Conservation (phyloP, 2,329 filamentous ascomycete species). For the Teratosphaeria nubilosa region DNA sequence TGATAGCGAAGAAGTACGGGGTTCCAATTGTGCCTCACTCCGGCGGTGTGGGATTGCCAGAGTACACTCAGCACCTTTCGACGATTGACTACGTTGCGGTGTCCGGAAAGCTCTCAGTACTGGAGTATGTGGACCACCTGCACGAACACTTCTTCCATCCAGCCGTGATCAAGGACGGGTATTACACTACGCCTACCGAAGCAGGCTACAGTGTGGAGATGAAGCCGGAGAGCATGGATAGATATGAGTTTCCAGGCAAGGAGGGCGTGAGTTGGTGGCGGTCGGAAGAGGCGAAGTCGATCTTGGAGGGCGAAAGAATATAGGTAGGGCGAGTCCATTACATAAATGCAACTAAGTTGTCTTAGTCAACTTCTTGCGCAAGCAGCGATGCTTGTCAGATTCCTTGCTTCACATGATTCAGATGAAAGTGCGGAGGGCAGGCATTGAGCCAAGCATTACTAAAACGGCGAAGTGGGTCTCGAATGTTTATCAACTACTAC, state of each 20-base stretch:
- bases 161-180: slow-evolving; percentile 68
- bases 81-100: slow-evolving; percentile 91
- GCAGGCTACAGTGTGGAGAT: slow-evolving; percentile 90
- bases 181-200: slow-evolving; percentile 75
- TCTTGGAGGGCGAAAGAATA: slow-evolving; percentile 50
- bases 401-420: too few species aligned
- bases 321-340: slow-evolving; percentile 9
- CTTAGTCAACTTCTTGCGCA: too few species aligned
- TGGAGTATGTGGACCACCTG: slow-evolving; percentile 88
- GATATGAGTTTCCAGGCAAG: slow-evolving; percentile 65
- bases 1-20: slow-evolving; percentile 70
- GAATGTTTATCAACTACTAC: too few species aligned
- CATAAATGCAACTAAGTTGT: too few species aligned
- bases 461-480: too few species aligned
- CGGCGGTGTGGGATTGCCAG: slow-evolving; percentile 79
- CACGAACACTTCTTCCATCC: slow-evolving; percentile 90
- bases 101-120: slow-evolving; percentile 60
- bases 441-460: too few species aligned
- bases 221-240: slow-evolving; percentile 78
- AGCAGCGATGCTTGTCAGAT: too few species aligned
- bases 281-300: slow-evolving; percentile 65
- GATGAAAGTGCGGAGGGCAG: too few species aligned
- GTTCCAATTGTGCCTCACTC: slow-evolving; percentile 83
- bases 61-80: slow-evolving; percentile 87
- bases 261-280: slow-evolving; percentile 78